Percentiles rank a stretch among this genome's conserved stretches.
Evolutionary conservation across 345 rosid species (phyloP).

Genomic region (Arabidopsis arenosa): DNA sequence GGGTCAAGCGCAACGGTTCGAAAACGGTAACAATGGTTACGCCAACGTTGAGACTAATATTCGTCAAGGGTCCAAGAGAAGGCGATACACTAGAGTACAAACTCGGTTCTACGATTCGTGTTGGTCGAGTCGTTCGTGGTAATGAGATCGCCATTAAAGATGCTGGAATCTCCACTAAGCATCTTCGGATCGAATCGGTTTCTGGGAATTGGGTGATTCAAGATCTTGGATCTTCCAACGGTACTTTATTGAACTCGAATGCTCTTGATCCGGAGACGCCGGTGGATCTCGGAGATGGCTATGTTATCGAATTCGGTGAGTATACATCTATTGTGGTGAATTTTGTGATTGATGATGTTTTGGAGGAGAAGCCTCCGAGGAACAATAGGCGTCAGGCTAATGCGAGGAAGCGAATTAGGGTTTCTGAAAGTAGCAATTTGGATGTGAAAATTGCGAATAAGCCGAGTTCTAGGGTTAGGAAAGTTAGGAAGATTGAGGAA

Average conservation of each 20-base stretch:
- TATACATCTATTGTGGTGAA: conserved; percentile 55
- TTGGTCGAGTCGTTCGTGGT: conserved; percentile 74
- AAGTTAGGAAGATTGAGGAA: conserved; percentile 18
- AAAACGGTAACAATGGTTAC: conserved; percentile 31
- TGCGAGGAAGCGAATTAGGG: conserved; percentile 40
- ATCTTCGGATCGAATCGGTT: conserved; percentile 12
- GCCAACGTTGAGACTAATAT: conserved; percentile 46
- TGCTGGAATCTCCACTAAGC: neutral
- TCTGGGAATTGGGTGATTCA: conserved; percentile 61
- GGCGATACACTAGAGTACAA: conserved; percentile 63
- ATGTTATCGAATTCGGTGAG: conserved; percentile 68
- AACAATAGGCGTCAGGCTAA: conserved; percentile 43
- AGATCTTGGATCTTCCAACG: conserved; percentile 79
- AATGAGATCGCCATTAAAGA: conserved; percentile 53
- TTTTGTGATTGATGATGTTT: conserved; percentile 26
- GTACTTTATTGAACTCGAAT: conserved; percentile 57
- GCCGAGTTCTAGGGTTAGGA: conserved; percentile 35
- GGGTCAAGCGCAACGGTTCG: neutral
- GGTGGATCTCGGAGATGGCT: conserved; percentile 53
- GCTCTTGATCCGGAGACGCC: conserved; percentile 43
- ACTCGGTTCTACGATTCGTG: conserved; percentile 50
- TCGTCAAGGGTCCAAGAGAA: conserved; percentile 59
- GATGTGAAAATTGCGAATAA: conserved; percentile 9
- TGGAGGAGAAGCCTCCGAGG: conserved; percentile 28
- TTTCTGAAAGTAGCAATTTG: neutral